phyloP scores from a whole-genome alignment of 2,329 filamentous ascomycete genomes.

The Aspergillus quadrilineatus region DNA sequence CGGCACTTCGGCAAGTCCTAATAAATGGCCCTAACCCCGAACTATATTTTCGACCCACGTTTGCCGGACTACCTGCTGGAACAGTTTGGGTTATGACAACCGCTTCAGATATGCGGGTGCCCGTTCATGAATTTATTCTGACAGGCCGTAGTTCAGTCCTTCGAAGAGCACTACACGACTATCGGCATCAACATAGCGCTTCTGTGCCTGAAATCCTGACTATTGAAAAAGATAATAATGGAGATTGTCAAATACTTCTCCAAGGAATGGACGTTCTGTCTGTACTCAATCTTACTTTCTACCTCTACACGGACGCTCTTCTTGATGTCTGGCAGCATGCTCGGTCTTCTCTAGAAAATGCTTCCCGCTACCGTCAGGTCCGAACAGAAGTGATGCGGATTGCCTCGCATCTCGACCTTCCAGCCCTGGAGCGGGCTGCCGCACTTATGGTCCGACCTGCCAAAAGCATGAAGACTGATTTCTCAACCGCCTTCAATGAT shows the following conservation, averaged over 20 bases:
- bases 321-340: conserved; percentile 86
- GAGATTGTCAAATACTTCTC: conserved; percentile 63
- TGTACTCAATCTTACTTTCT: conserved; percentile 75
- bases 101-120: conserved; percentile 68
- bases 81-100: conserved; percentile 53
- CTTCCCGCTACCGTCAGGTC: conserved; percentile 74
- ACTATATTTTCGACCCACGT: conserved; percentile 33
- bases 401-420: conserved; percentile 69
- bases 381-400: conserved; percentile 84
- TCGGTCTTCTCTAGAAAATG: conserved; percentile 62
- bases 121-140: conserved; percentile 79
- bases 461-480: conserved; percentile 65
- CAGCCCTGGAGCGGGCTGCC: conserved; percentile 71
- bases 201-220: conserved; percentile 61
- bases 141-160: conserved; percentile 70
- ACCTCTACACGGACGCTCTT: conserved; percentile 74
- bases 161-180: conserved; percentile 60
- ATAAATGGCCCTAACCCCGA: conserved; percentile 49
- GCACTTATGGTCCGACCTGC: conserved; percentile 69
- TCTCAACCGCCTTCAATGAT: conserved; percentile 68
- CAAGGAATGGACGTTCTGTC: conserved; percentile 72
- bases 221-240: conserved; percentile 54
- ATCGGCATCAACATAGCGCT: conserved; percentile 55
- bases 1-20: conserved; percentile 41
- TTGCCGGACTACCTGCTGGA: conserved; percentile 26